Base-by-base conservation (phyloP, 176 grass and related monocot genomes). In the Eleusine coracana region DNA sequence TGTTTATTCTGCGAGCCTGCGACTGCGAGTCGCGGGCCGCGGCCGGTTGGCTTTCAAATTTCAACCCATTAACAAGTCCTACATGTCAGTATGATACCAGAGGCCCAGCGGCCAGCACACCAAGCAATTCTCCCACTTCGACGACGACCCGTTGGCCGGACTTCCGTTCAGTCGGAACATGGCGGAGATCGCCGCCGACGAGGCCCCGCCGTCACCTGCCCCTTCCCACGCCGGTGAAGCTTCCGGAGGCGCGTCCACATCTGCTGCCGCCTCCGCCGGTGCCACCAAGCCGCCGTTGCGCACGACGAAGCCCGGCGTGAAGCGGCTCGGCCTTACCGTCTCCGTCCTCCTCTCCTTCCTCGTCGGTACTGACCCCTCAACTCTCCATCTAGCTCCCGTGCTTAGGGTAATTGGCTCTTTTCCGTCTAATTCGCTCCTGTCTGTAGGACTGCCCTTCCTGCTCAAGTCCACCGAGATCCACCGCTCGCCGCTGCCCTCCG, bases 381-480 rank as follows among this genome's bases (percentile, higher is more conserved):
- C 68, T 68, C 61, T 25, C n/a, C 36, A 10, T 56, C 15, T 18
- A 17, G 39, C 49, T 61, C 65, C 73, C 15, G 3, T 5, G 36
- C 23, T 27, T 37, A 79, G 31, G 6, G 2, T 16, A 42, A 42
- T 65, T 23, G 20, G 13, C 25, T 54, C n/a, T 9, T 82, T 28
- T 72, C 29, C 27, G 14, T 27, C 4, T 76, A 65, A 84, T 55
- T 59, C 59, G n/a, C 25, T 9, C 5, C 8, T 87, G 56, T 76
- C 23, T 28, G 1, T 71, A 92, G 93, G 89, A 12, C 78, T 88
- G 36, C 97, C 93, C 29, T 86, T 96, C 52, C 87, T 99, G 70
- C 87, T 96, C 70, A 94, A 90, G 70, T 97, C 94, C 73, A 90
- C 92, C 16, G 87, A 97, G 85, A 97, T 94, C 87, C 91, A 94